phyloP scores from a whole-genome alignment of 106 monocot species.

The Apostasia ramifera region DNA sequence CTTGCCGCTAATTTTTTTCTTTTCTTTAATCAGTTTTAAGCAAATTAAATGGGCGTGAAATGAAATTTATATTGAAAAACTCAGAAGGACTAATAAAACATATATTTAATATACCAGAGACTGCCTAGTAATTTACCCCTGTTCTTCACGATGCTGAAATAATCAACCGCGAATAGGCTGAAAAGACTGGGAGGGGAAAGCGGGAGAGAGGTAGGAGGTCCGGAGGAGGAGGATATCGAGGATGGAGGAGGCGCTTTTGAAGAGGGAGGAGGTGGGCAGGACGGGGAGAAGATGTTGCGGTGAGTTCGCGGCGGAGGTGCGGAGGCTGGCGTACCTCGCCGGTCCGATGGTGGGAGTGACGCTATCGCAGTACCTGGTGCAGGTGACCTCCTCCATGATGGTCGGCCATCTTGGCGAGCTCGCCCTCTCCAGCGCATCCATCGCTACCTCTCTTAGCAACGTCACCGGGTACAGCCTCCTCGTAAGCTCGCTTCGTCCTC shows the following conservation, averaged over 20 bases:
- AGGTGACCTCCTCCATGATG: conserved; percentile 52
- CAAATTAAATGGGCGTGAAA: no score
- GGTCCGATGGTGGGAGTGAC: conserved; percentile 40
- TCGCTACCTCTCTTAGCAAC: conserved; percentile 41
- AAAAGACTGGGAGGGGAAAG: no score
- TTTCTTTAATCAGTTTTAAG: no score
- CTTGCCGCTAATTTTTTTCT: no score
- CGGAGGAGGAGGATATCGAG: neutral
- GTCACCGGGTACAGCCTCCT: conserved; percentile 62
- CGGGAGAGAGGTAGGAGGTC: no score
- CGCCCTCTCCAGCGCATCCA: conserved; percentile 38
- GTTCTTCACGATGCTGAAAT: no score
- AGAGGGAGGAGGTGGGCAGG: conserved; percentile 4
- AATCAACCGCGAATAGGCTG: no score
- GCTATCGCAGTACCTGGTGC: conserved; percentile 32
- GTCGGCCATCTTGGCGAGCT: conserved; percentile 57
- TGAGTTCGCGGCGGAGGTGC: conserved; percentile 17
- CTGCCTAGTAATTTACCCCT: no score
- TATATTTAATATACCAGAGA: no score
- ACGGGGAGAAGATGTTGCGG: neutral
- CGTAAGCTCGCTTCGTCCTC: conserved; percentile 12
- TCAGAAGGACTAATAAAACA: no score
- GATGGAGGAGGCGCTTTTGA: conserved; percentile 15
- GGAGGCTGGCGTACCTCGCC: conserved; percentile 26
- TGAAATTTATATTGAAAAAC: no score